phyloP scores from a whole-genome alignment of 352 stramenopile species.

The Paralagenidium karlingii region DNA sequence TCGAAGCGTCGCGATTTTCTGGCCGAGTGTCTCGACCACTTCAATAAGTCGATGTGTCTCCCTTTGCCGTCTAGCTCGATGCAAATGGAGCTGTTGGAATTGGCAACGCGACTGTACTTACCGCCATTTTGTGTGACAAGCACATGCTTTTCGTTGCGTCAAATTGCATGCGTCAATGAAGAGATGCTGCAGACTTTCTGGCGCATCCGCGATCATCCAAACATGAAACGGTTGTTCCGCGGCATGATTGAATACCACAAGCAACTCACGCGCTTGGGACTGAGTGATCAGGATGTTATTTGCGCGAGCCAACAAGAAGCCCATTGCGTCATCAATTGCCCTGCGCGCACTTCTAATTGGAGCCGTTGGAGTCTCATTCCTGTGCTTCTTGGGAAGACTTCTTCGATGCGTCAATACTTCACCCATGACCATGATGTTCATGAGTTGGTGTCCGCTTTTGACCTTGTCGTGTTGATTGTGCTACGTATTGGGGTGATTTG shows the following conservation, averaged over 20 bases:
- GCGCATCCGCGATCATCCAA: slow-evolving; percentile 50
- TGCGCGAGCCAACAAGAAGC: slow-evolving; percentile 28
- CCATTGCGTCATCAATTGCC: slow-evolving; percentile 32
- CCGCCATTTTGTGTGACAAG: slow-evolving; percentile 45
- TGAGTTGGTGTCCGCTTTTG: no score
- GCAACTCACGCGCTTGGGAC: slow-evolving; percentile 42
- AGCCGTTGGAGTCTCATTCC: slow-evolving; percentile 27
- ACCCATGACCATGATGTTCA: no score
- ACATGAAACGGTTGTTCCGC: slow-evolving; percentile 51
- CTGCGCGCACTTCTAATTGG: slow-evolving; percentile 19
- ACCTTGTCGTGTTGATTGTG: no score
- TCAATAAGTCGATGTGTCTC: slow-evolving; percentile 55
- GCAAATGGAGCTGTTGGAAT: slow-evolving; percentile 50
- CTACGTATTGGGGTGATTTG: no score
- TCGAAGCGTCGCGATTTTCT: slow-evolving; percentile 36
- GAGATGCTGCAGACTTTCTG: slow-evolving; percentile 72
- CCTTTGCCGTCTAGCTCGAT: slow-evolving; percentile 28
- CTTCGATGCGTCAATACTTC: slow-evolving; percentile 44
- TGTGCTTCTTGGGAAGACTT: slow-evolving; percentile 38
- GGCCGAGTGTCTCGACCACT: slow-evolving; percentile 51
- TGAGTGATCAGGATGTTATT: slow-evolving; percentile 62
- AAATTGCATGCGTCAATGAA: slow-evolving; percentile 71
- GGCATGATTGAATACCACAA: slow-evolving; percentile 49
- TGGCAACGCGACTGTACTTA: slow-evolving; percentile 57
- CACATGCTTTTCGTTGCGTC: slow-evolving; percentile 56